Evolutionary conservation across 2,329 filamentous ascomycete genomes (phyloP).

Genomic region (Cladosporium sp.): DNA sequence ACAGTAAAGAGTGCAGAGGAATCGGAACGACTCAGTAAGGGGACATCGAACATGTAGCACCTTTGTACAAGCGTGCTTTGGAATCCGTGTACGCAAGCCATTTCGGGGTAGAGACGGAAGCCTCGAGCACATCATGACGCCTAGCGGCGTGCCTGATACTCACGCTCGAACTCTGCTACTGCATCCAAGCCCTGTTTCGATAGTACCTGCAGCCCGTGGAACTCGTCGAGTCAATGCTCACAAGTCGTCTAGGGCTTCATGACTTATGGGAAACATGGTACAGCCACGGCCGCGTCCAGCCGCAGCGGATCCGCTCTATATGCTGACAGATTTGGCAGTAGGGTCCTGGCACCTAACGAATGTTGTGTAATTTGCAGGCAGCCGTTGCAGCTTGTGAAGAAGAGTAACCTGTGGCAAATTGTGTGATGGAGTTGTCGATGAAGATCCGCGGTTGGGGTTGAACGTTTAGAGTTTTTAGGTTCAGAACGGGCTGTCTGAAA

Average conservation of each 20-base stretch:
- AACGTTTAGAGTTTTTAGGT: background rate
- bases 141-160: background rate
- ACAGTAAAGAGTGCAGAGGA: background rate
- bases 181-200: background rate
- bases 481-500: background rate
- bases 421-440: background rate
- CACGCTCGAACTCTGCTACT: background rate
- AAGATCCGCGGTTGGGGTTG: background rate
- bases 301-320: background rate
- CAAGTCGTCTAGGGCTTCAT: background rate
- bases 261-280: background rate
- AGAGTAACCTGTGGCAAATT: background rate
- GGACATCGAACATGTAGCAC: background rate
- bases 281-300: background rate
- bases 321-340: background rate
- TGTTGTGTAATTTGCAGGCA: background rate
- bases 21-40: background rate
- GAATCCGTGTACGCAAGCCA: background rate
- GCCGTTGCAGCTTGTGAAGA: background rate
- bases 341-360: background rate
- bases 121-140: background rate
- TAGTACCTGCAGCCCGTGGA: background rate
- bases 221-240: background rate
- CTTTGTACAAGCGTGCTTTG: background rate
- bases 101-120: background rate